phyloP scores from a whole-genome alignment of 805 yeast genomes.

The Blastobotrys terrestris region DNA sequence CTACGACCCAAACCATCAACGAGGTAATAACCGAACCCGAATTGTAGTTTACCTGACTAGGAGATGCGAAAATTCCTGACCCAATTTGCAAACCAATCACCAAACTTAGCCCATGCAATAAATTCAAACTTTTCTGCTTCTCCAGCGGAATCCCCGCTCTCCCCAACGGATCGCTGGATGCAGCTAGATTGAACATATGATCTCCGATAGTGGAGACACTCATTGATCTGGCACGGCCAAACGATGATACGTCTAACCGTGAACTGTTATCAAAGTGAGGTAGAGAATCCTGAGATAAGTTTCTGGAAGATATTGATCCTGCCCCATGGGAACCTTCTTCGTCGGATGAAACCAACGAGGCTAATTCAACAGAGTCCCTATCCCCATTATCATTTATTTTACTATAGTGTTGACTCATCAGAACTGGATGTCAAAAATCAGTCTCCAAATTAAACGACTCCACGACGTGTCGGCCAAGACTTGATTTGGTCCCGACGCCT shows the following conservation, averaged over 20 bases:
- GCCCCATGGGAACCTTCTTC: slow-evolving; percentile 8
- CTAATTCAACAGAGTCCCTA: slow-evolving; percentile 29
- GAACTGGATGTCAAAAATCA: background rate
- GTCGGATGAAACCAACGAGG: slow-evolving; percentile 29
- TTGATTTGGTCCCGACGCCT: background rate
- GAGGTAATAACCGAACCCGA: slow-evolving; percentile 36
- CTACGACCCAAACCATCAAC: slow-evolving; percentile 33
- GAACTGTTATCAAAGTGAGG: slow-evolving; percentile 8
- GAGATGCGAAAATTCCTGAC: slow-evolving; percentile 39
- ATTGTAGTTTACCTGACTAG: slow-evolving; percentile 32
- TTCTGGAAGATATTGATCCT: slow-evolving; percentile 14
- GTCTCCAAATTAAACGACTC: background rate
- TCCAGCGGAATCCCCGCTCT: slow-evolving; percentile 23
- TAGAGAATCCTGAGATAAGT: slow-evolving; percentile 13
- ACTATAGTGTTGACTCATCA: background rate
- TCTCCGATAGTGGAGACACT: slow-evolving; percentile 27
- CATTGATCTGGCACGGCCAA: slow-evolving; percentile 9
- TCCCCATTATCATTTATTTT: background rate
- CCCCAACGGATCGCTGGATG: slow-evolving; percentile 17
- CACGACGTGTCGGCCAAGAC: background rate
- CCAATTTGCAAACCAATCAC: slow-evolving; percentile 41
- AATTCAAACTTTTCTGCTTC: slow-evolving; percentile 25
- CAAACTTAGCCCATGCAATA: slow-evolving; percentile 33
- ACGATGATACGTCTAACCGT: slow-evolving; percentile 11
- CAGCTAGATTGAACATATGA: slow-evolving; percentile 23